phyloP scores from a whole-genome alignment of 2,329 filamentous ascomycete species.

The Thelonectria rubi region DNA sequence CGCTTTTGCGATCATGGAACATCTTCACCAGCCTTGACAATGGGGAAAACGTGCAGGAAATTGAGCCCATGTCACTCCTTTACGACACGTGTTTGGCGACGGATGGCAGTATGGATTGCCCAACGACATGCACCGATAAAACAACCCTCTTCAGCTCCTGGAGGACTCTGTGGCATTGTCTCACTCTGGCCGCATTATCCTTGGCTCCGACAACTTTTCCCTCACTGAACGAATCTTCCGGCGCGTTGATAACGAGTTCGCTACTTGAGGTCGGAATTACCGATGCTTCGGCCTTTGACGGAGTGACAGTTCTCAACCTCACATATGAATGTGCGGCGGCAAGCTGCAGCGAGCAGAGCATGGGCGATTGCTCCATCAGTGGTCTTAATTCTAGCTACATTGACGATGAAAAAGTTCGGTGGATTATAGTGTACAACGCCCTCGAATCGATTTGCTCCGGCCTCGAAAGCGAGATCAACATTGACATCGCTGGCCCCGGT shows the following conservation, averaged over 20 bases:
- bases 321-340: conserved; percentile 23
- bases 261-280: background rate
- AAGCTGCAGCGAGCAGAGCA: conserved; percentile 8
- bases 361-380: conserved; percentile 12
- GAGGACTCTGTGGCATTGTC: conserved; percentile 21
- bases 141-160: conserved; percentile 10
- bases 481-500: conserved; percentile 26
- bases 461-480: conserved; percentile 14
- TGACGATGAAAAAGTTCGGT: background rate
- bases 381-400: background rate
- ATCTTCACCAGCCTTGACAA: background rate
- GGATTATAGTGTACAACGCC: conserved; percentile 7
- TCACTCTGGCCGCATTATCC: background rate
- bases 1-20: background rate
- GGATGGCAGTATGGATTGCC: background rate
- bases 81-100: background rate
- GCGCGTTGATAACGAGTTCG: background rate
- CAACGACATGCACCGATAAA: background rate
- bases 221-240: background rate
- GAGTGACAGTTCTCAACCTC: background rate
- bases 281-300: background rate
- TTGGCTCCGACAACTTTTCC: conserved; percentile 6
- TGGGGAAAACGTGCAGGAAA: background rate
- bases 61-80: background rate
- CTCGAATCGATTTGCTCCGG: background rate